Evolutionary conservation across 805 yeast genomes (phyloP), one percentile per base, ranked within the genome.

Genomic region (Pichia nanzhaoensis): DNA sequence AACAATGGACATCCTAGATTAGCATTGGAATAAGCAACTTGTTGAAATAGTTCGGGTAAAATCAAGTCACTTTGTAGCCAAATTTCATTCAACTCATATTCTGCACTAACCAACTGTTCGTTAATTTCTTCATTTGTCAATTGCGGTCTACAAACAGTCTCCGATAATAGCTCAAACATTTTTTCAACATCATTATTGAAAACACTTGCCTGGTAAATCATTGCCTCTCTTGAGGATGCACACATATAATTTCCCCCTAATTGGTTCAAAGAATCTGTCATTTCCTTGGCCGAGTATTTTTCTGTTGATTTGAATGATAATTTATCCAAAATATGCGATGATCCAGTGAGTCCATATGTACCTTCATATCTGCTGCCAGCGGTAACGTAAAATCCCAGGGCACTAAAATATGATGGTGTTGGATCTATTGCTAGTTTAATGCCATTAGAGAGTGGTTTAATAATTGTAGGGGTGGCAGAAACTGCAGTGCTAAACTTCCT

Each of bases 241-340:
- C 95, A 85, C 79, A 87, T 90, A 65, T 84, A 89, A 62, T 89
- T 91, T 13, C 98, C 99, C 40, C 99, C 99, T 47, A 93, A 64
- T 32, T 77, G 70, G 46, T 88, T 89, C 50, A 93, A 68, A 18
- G 74, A 74, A 51, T 83, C 83, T 52, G 85, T 73, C 87, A 93
- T 85, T 42, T 82, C 74, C 36, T 72, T 66, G 2, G 87, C 90
- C 1, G 76, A 55, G 46, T 73, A 68, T 45, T 75, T 68, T 31
- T 70, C 63, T 0, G 91, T 83, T 5, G 87, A 78, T 58, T 81
- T 81, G 72, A 80, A 93, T 0, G 98, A 91, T 59, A 93, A 64
- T 48, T 96, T 74, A 61, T 91, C 98, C 56, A 82, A 67, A 24
- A 93, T 65, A 61, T 93, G 98, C 5, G 95, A 80, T 39, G 82